Percentiles rank a stretch among this genome's conserved stretches.
phyloP scores from a whole-genome alignment of 148 eudicot genomes.

The Camellia granthamiana region DNA sequence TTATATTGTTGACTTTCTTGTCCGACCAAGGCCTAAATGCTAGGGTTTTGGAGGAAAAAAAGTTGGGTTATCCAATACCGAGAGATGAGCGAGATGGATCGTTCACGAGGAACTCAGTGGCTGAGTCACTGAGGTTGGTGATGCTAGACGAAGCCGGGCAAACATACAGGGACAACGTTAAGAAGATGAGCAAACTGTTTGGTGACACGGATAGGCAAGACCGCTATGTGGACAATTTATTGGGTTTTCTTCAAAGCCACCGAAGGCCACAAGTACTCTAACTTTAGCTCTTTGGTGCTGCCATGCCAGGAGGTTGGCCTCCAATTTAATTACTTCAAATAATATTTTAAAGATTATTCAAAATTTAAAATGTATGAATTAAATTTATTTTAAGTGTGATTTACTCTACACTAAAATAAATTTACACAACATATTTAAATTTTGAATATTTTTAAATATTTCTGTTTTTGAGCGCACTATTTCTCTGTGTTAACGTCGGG shows the following conservation, averaged over 20 bases:
- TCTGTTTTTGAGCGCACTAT: too few relatives aligned
- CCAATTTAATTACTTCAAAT: too few relatives aligned
- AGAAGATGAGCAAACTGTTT: conserved; percentile 16
- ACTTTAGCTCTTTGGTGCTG: too few relatives aligned
- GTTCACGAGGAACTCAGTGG: conserved; percentile 12
- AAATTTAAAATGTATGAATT: too few relatives aligned
- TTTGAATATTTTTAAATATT: too few relatives aligned
- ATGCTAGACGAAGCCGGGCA: conserved; percentile 18
- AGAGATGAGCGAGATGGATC: conserved; percentile 21
- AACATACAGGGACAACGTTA: conserved; percentile 10
- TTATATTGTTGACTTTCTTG: background rate
- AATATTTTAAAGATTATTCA: too few relatives aligned
- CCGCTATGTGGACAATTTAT: conserved; percentile 5
- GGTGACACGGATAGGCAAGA: conserved; percentile 15
- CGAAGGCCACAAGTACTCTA: background rate
- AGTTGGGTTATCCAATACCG: conserved; percentile 11
- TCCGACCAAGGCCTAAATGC: conserved; percentile 16
- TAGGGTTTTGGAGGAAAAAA: conserved; percentile 20
- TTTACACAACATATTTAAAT: too few relatives aligned
- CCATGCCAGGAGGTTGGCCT: too few relatives aligned
- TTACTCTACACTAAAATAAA: too few relatives aligned
- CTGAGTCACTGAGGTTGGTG: conserved; percentile 18
- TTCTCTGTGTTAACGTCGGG: too few relatives aligned
- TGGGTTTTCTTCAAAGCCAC: conserved; percentile 10
- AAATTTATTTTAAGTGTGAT: too few relatives aligned